A percentile compares a stretch with the other conserved stretches of the same genome.
Evolutionary conservation across 139 green algal species (phyloP).

Genomic region (Eudorina sp.): DNA sequence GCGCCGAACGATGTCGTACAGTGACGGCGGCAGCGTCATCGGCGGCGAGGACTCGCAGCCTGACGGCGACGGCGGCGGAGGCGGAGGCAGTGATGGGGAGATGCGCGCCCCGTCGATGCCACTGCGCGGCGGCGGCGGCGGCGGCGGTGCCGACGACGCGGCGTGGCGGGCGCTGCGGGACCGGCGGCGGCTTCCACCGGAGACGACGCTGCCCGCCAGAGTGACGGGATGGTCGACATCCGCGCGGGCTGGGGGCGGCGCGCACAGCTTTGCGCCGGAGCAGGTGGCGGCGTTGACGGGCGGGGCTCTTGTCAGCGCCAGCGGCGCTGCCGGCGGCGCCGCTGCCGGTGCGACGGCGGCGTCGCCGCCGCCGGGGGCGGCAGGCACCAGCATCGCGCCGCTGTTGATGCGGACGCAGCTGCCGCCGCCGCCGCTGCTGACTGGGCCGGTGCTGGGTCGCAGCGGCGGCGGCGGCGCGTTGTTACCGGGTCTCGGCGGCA

Average conservation of each 20-base stretch:
- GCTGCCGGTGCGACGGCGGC: neutral
- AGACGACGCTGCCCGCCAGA: neutral
- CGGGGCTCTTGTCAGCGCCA: neutral
- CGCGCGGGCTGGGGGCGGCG: constrained; percentile 1
- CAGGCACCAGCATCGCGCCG: neutral
- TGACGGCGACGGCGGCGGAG: neutral
- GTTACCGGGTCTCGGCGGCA: neutral
- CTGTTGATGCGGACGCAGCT: neutral
- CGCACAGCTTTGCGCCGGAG: constrained; percentile 35
- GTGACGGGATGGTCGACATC: neutral
- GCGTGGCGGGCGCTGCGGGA: neutral
- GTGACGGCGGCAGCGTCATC: neutral
- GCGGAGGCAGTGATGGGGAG: neutral
- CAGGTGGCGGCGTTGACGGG: neutral
- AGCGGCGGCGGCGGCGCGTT: neutral
- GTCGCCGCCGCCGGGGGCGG: neutral
- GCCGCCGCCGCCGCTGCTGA: neutral
- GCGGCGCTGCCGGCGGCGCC: neutral
- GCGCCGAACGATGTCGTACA: constrained; percentile 8
- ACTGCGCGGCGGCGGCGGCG: too few relatives aligned
- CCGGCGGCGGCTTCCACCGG: neutral
- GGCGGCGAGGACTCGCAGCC: neutral
- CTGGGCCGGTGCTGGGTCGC: neutral
- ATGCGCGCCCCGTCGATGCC: neutral
- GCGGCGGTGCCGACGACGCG: neutral